Evolutionary conservation across 768 basidiomycete genomes (phyloP), one percentile per base, ranked within the genome.

Genomic region (Lactifluus rugatus): DNA sequence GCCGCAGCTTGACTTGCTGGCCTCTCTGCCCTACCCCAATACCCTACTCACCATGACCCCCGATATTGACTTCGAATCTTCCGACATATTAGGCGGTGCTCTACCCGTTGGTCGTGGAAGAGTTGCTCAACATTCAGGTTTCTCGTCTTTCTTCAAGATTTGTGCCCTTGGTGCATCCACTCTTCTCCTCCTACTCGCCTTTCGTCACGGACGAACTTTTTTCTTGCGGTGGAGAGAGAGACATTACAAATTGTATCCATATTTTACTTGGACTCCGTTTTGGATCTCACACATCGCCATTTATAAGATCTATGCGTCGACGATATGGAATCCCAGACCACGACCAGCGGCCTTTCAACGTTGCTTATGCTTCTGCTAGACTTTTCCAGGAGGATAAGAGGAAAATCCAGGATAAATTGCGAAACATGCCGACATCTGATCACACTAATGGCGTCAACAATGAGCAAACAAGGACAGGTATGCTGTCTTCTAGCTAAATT

Each of bases 291-390:
- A 25, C 54, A 49, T 36, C 36, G 44, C 54, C 57, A 60, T 34
- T 58, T 57, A 13, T 37, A 62, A 89, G 87, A 65, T 76, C 82
- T 62, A 82, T 83, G 76, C 81, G 89, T 60, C 75, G 89, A 63
- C 76, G 80, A 71, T 81, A 89, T 67, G 90, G 89, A 47, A 92
- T 92, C 59, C 90, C 89, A 17, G 89, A 92, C 74, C 77, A 76
- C 57, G 89, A 92, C 74, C 77, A 82, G 62, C 78, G 89, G 32
- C 87, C 89, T 13, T 92, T 92, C 76, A 87, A 86, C 69, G 86
- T 91, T 62, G 90, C 89, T n/a, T 89, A 87, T 70, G 80, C 87
- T 63, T 87, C 85, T 57, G 84, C 82, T 39, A 72, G 77, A 60
- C 76, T 76, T 54, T 73, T 78, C 47, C 78, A 80, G 61, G 76